These are phyloP conservation scores for Rhodotorula mucilaginosa DNA, from an alignment of 1,284 basidiomycete species.

Conservation along the genomic window DNA sequence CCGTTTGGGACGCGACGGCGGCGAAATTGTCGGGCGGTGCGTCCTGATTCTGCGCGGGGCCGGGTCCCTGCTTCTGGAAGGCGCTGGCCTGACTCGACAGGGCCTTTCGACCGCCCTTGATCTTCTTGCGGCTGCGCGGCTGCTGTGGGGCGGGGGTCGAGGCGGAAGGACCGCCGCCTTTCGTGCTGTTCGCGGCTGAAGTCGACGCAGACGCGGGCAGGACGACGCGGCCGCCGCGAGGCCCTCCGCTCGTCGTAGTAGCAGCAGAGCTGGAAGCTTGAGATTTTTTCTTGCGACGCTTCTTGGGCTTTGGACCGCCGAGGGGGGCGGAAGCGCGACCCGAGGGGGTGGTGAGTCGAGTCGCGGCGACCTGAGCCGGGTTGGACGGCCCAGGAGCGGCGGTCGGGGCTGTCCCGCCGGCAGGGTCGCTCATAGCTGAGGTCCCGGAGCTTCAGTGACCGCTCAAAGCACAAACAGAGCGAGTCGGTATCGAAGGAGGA, in stretches of 20 bases:
- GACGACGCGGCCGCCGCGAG: not conserved
- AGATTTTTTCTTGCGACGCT: not conserved
- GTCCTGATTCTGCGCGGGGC: not conserved
- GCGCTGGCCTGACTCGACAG: not conserved
- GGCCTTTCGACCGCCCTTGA: not conserved
- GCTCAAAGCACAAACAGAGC: too few species aligned
- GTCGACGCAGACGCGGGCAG: not conserved
- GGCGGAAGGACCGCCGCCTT: not conserved
- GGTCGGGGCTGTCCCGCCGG: too few species aligned
- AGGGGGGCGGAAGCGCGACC: not conserved
- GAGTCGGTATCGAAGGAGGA: too few species aligned
- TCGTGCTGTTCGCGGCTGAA: not conserved
- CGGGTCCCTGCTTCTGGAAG: not conserved
- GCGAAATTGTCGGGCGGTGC: not conserved
- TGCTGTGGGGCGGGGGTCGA: not conserved
- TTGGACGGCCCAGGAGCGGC: not conserved
- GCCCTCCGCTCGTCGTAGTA: not conserved
- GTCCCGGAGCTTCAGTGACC: too few species aligned
- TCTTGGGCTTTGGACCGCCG: not conserved
- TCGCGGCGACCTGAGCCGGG: not conserved
- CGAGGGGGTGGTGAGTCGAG: not conserved
- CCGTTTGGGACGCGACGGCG: not conserved
- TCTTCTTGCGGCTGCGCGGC: not conserved
- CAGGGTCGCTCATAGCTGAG: too few species aligned
- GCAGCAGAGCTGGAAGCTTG: not conserved